These are phyloP conservation scores for Colletotrichum theobromicola DNA, from an alignment of 2,329 filamentous ascomycete species.

Conservation along the genomic window DNA sequence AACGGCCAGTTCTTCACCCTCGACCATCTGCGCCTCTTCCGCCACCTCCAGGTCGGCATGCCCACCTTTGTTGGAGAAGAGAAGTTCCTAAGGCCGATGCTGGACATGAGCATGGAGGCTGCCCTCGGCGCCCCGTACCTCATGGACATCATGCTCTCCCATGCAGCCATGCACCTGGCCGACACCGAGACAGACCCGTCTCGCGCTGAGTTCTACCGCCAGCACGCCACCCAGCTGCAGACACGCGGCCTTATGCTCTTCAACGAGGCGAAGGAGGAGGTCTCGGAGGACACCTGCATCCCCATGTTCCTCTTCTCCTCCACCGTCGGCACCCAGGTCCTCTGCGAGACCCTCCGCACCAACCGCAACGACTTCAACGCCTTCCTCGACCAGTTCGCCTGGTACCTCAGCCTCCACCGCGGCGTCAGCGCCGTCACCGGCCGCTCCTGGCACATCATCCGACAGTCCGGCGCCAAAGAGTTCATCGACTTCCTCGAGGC, in stretches of 20 bases:
- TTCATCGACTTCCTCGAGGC: constrained; percentile 26
- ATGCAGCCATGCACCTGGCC: constrained; percentile 42
- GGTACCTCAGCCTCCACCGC: constrained; percentile 46
- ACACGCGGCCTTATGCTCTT: constrained; percentile 33
- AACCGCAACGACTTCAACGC: constrained; percentile 42
- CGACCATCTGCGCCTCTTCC: constrained; percentile 43
- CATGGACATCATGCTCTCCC: constrained; percentile 40
- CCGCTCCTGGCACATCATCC: constrained; percentile 37
- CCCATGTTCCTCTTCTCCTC: constrained; percentile 51
- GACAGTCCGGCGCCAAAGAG: constrained; percentile 36
- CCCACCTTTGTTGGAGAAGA: constrained; percentile 24
- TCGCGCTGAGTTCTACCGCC: constrained; percentile 25
- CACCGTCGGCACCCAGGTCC: constrained; percentile 24
- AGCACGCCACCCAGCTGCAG: constrained; percentile 34
- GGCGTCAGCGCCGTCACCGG: constrained; percentile 44
- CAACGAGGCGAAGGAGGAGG: constrained; percentile 27
- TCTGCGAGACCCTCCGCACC: constrained; percentile 21
- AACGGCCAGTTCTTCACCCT: constrained; percentile 34
- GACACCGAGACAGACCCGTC: constrained; percentile 24
- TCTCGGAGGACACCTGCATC: constrained; percentile 35
- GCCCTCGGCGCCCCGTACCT: constrained; percentile 39
- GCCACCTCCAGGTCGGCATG: constrained; percentile 36
- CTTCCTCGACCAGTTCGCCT: constrained; percentile 45
- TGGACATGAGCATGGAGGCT: constrained; percentile 35
- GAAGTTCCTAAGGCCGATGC: constrained; percentile 24